phyloP scores from a whole-genome alignment of 352 stramenopile species.

The Phytophthora sojae region DNA sequence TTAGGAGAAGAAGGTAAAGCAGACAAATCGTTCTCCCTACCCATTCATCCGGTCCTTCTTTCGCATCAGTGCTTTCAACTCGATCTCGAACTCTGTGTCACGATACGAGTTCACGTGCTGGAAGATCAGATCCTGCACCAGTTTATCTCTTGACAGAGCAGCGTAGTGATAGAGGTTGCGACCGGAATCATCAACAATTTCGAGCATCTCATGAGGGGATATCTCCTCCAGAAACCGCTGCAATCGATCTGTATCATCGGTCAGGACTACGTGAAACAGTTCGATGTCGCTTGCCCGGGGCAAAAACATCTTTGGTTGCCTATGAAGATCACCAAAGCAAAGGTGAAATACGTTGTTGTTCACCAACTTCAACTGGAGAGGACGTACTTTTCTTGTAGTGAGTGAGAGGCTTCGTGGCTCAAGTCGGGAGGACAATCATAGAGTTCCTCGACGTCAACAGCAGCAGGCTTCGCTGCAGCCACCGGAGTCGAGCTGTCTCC shows the following conservation, averaged over 20 bases:
- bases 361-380: neutral
- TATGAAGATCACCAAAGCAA: constrained; percentile 1
- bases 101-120: constrained; percentile 39
- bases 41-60: constrained; percentile 40
- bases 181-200: constrained; percentile 35
- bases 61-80: constrained; percentile 42
- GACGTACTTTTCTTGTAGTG: constrained; percentile 13
- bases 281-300: constrained; percentile 45
- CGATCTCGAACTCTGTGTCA: constrained; percentile 28
- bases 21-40: constrained; percentile 17
- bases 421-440: constrained; percentile 27
- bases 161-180: constrained; percentile 64
- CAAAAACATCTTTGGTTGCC: constrained; percentile 43
- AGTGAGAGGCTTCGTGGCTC: neutral
- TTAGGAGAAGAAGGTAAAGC: neutral
- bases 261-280: constrained; percentile 51
- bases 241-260: constrained; percentile 35
- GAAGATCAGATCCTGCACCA: constrained; percentile 38
- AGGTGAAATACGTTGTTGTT: neutral
- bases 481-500: neutral
- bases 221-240: constrained; percentile 25
- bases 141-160: constrained; percentile 33
- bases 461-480: neutral
- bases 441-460: constrained; percentile 27
- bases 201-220: constrained; percentile 41